Evolutionary conservation across 2,329 filamentous ascomycete genomes (phyloP), one percentile per base, ranked within the genome.

Genomic region (Pseudopithomyces maydicus): DNA sequence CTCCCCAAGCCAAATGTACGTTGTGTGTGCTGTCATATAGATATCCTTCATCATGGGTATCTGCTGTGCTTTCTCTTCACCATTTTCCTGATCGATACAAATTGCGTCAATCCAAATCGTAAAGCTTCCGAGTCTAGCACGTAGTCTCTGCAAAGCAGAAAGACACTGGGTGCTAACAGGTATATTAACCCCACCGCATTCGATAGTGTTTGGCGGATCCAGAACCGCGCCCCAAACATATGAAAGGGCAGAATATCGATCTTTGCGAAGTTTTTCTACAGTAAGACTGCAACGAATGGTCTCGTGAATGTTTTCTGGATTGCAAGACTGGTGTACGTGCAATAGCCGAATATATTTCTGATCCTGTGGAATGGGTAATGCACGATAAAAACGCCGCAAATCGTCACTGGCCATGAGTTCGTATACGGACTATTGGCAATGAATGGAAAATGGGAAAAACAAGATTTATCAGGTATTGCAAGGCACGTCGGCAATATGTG

Each of bases 1-100:
- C 29, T 44, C 26, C 11, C 52, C 54, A 1, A 56, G 33, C 54
- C 54, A 56, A 8, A 55, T 43, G 26, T 51, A 55, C 15, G 44
- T 47, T 38, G 35, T 38, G 12, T 38, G 14, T 15, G 35, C 35
- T 4, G 12, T 14, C 12, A 17, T 15, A 17, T 38, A 38, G 12
- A 38, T 38, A 14, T 38, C 35, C 12, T 38, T 17, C 35, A 38
- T 38, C 14, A 38, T 38, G 14, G 14, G 14, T 15, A 38, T 38
- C 14, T 38, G 35, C 17, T 38, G 35, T 14, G 35, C 35, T 14
- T 38, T 38, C 14, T 38, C 35, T 3, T 38, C 35, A 5, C 14
- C 14, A 38, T 38, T 11, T 5, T 14, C 12, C 35, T 38, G 35
- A 38, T 38, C 14, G 35, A 38, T 38, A 38, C 35, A 38, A 15